phyloP scores from a whole-genome alignment of 768 basidiomycete species.

The Phanerochaete carnosa region DNA sequence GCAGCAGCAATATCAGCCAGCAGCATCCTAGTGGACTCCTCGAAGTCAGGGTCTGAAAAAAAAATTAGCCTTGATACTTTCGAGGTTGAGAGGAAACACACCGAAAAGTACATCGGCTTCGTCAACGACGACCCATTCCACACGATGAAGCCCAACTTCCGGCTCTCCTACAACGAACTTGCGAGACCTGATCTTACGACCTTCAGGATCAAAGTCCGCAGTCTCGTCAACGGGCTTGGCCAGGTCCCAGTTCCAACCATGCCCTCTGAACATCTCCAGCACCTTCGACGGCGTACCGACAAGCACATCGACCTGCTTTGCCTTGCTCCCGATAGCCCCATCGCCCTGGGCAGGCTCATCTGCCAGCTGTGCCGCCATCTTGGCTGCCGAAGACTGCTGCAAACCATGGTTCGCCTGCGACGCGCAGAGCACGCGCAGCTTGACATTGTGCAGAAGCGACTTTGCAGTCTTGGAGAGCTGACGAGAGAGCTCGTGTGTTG shows the following conservation, averaged over 20 bases:
- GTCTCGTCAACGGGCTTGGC: constrained; percentile 21
- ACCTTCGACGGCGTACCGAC: constrained; percentile 66
- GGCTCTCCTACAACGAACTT: constrained; percentile 42
- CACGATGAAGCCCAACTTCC: constrained; percentile 58
- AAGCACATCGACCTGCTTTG: constrained; percentile 46
- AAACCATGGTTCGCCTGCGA: constrained; percentile 53
- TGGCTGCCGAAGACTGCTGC: constrained; percentile 38
- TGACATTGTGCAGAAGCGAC: constrained; percentile 65
- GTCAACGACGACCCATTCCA: constrained; percentile 90
- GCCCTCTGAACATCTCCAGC: constrained; percentile 55
- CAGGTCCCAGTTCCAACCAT: constrained; percentile 45
- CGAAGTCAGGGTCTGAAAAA: constrained; percentile 75
- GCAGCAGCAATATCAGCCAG: constrained; percentile 69
- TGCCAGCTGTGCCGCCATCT: constrained; percentile 40
- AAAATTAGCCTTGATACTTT: not conserved
- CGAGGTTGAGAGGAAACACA: constrained; percentile 29
- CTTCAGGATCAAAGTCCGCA: constrained; percentile 25
- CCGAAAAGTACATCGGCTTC: constrained; percentile 92
- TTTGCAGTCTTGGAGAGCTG: constrained; percentile 79
- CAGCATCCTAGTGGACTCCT: constrained; percentile 65
- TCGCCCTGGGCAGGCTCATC: not conserved
- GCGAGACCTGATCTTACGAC: constrained; percentile 20
- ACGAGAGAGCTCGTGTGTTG: constrained; percentile 85
- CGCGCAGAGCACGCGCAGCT: constrained; percentile 71
- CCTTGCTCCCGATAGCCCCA: not conserved